Percentiles rank a stretch among this genome's conserved stretches.
These are phyloP conservation scores for Candida quercuum DNA, from an alignment of 805 yeast species.

Conservation along the genomic window DNA sequence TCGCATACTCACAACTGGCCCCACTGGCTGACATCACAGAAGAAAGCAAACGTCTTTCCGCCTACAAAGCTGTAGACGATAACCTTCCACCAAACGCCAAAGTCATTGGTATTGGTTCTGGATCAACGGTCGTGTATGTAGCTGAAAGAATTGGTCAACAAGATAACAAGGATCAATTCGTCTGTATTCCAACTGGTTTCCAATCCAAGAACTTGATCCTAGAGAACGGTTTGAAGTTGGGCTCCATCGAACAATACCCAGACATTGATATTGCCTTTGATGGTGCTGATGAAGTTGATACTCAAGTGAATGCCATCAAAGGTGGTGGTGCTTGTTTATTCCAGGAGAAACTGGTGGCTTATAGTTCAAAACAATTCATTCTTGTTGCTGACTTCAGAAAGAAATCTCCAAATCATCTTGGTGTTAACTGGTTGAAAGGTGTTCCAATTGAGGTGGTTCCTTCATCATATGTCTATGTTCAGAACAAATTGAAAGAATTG, in stretches of 20 bases:
- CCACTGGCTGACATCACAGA: conserved; percentile 47
- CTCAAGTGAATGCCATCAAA: conserved; percentile 76
- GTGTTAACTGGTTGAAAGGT: conserved; percentile 82
- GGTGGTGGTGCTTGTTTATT: conserved; percentile 99
- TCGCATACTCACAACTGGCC: conserved; percentile 22
- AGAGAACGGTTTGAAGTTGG: conserved; percentile 72
- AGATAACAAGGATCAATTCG: conserved; percentile 46
- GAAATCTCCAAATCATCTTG: conserved; percentile 60
- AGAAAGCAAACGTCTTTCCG: conserved; percentile 84
- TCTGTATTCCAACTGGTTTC: conserved; percentile 94
- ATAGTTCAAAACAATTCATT: conserved; percentile 67
- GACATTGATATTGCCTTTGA: conserved; percentile 90
- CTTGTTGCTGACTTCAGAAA: conserved; percentile 93
- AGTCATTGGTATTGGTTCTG: conserved; percentile 92
- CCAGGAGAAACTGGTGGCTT: conserved; percentile 93
- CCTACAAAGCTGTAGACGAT: conserved; percentile 88
- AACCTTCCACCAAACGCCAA: conserved; percentile 63
- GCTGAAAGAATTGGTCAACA: conserved; percentile 87
- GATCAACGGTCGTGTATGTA: conserved; percentile 94
- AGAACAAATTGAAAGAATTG: conserved; percentile 50
- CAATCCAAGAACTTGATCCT: conserved; percentile 85
- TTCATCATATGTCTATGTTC: conserved; percentile 73
- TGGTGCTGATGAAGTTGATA: conserved; percentile 97
- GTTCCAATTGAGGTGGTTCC: conserved; percentile 96
- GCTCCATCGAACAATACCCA: conserved; percentile 79